Conservation (phyloP, 768 basidiomycete genomes). For the Phaffia tasmanica region DNA sequence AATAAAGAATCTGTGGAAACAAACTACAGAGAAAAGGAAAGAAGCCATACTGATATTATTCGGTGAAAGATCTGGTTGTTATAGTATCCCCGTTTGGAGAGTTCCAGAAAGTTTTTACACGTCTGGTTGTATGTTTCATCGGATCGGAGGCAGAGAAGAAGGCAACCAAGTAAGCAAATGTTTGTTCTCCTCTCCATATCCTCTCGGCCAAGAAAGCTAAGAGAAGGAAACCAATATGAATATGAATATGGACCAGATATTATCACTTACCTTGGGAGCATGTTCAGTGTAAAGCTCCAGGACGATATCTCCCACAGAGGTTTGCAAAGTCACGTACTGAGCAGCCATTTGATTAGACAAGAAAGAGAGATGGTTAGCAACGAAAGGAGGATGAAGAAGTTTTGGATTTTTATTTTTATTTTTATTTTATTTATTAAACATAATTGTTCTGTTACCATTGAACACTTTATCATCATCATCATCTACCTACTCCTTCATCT, state of each 20-base stretch:
- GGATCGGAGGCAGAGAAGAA: conserved; percentile 15
- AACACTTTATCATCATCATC: not conserved
- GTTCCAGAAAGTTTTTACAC: conserved; percentile 86
- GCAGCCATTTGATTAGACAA: not conserved
- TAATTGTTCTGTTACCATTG: not conserved
- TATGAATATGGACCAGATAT: conserved; percentile 26
- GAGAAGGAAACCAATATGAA: conserved; percentile 25
- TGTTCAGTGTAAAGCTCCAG: conserved; percentile 89
- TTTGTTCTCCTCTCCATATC: conserved; percentile 27
- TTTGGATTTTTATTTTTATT: no score
- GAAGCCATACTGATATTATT: conserved; percentile 59
- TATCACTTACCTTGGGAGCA: conserved; percentile 53
- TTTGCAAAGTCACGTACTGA: conserved; percentile 60
- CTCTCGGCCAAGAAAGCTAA: conserved; percentile 24
- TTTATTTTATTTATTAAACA: not conserved
- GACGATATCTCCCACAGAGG: conserved; percentile 71
- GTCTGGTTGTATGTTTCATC: conserved; percentile 46
- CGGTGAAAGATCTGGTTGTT: conserved; percentile 83
- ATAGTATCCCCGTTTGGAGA: conserved; percentile 86
- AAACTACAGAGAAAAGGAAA: not conserved
- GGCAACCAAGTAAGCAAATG: conserved; percentile 2
- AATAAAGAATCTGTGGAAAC: not conserved
- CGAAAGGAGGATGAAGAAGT: not conserved
- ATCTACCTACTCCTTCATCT: not conserved
- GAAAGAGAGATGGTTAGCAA: not conserved